Percentiles rank a stretch among this genome's conserved stretches.
Conservation (phyloP, 805 yeast species). For the Metschnikowia gruessii region DNA sequence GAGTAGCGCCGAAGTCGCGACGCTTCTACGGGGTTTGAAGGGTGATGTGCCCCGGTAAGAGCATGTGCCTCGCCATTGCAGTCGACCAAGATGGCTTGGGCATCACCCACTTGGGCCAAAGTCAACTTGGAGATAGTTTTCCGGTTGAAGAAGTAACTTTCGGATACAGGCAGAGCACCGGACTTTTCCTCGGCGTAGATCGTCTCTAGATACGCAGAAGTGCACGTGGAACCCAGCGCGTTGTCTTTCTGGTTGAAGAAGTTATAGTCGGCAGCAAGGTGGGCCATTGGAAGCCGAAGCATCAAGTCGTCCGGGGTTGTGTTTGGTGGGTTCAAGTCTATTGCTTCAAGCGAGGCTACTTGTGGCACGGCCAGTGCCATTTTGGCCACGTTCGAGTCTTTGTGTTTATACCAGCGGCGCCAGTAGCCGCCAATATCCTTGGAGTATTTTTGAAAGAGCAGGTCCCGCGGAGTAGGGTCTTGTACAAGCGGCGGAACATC, state of each 20-base stretch:
- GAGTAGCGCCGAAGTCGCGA: slow-evolving; percentile 63
- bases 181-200: slow-evolving; percentile 29
- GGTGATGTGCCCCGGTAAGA: slow-evolving; percentile 81
- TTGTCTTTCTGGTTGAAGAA: slow-evolving; percentile 43
- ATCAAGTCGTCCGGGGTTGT: slow-evolving; percentile 50
- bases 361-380: slow-evolving; percentile 23
- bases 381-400: slow-evolving; percentile 29
- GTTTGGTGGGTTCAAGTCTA: slow-evolving; percentile 1
- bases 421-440: slow-evolving; percentile 77
- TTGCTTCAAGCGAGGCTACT: slow-evolving; percentile 14
- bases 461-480: slow-evolving; percentile 25
- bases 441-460: slow-evolving; percentile 53
- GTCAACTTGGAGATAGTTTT: slow-evolving; percentile 63
- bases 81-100: slow-evolving; percentile 84
- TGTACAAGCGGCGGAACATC: slow-evolving; percentile 24
- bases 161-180: slow-evolving; percentile 29
- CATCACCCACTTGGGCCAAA: slow-evolving; percentile 91
- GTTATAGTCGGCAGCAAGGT: slow-evolving; percentile 61
- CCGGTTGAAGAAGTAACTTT: slow-evolving; percentile 58
- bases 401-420: slow-evolving; percentile 65
- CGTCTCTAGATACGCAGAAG: slow-evolving; percentile 59
- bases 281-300: slow-evolving; percentile 60
- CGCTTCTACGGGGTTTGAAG: slow-evolving; percentile 76
- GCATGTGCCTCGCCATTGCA: slow-evolving; percentile 74
- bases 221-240: slow-evolving; percentile 69